Evolutionary conservation across 2,329 filamentous ascomycete species (phyloP).

Genomic region (Pyrenochaeta sp.): DNA sequence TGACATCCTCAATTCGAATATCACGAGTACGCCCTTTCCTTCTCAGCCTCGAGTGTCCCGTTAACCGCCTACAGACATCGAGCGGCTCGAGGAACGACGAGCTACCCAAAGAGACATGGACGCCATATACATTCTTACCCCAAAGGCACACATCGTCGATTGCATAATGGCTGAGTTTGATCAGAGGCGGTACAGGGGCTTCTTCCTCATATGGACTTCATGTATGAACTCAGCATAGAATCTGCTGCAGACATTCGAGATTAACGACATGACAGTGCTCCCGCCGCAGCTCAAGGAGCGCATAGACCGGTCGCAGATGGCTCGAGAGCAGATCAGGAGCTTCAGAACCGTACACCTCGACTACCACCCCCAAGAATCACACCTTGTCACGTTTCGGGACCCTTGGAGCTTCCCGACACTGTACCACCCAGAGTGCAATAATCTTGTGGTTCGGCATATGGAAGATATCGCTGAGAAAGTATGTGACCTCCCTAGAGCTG

Average conservation of each 20-base stretch:
- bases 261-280: conserved; percentile 61
- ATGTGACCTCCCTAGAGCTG: conserved; percentile 9
- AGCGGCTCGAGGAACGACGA: conserved; percentile 88
- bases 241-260: background rate
- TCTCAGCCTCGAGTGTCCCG: background rate
- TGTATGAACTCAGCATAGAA: conserved; percentile 48
- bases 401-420: conserved; percentile 95
- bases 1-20: conserved; percentile 95
- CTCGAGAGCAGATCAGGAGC: conserved; percentile 77
- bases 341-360: conserved; percentile 87
- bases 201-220: conserved; percentile 86
- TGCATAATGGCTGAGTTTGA: conserved; percentile 94
- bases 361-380: conserved; percentile 89
- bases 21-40: conserved; percentile 75
- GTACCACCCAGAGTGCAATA: conserved; percentile 90
- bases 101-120: conserved; percentile 89
- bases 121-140: conserved; percentile 90
- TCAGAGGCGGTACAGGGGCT: conserved; percentile 78
- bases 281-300: conserved; percentile 74
- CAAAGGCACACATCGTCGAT: conserved; percentile 87
- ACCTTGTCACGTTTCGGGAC: conserved; percentile 89
- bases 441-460: conserved; percentile 82
- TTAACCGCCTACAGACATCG: conserved; percentile 75
- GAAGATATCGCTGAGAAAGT: conserved; percentile 89
- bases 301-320: conserved; percentile 74